A percentile compares a stretch with the other conserved stretches of the same genome.
These are phyloP conservation scores for Hamamelis virginiana DNA, from an alignment of 164 flowering plant genomes.

Conservation along the genomic window DNA sequence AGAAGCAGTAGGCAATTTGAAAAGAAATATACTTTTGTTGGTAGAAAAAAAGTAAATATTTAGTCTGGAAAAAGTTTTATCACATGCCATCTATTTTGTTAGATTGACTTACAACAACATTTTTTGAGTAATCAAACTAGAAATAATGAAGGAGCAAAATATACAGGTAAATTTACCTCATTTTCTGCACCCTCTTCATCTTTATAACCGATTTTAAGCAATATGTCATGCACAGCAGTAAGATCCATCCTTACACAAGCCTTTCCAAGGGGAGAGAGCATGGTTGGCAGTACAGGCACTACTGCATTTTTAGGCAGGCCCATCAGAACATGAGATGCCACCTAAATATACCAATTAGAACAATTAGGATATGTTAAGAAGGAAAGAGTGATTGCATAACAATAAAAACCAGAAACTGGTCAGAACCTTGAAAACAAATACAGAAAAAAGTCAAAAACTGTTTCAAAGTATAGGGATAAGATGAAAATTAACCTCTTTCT, in stretches of 20 bases:
- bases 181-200: slow-evolving; percentile 98
- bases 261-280: slow-evolving; percentile 89
- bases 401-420: too few relatives aligned
- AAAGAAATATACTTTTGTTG: too few relatives aligned
- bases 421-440: too few relatives aligned
- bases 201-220: slow-evolving; percentile 89
- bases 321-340: slow-evolving; percentile 77
- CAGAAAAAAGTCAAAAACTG: too few relatives aligned
- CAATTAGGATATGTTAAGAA: neutral
- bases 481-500: slow-evolving; percentile 51
- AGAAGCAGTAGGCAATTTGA: too few relatives aligned
- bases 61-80: too few relatives aligned
- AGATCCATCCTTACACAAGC: slow-evolving; percentile 96
- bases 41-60: too few relatives aligned
- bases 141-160: neutral
- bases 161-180: slow-evolving; percentile 51
- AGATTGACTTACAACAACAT: too few relatives aligned
- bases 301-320: slow-evolving; percentile 60
- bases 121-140: neutral
- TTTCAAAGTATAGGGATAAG: neutral
- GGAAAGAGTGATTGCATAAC: neutral
- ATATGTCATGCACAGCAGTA: slow-evolving; percentile 82
- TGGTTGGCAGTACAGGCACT: slow-evolving; percentile 62
- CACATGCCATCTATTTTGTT: too few relatives aligned
- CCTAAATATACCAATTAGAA: slow-evolving; percentile 39